Evolutionary conservation across 768 basidiomycete species (phyloP).

Genomic region (Naganishia randhawae): DNA sequence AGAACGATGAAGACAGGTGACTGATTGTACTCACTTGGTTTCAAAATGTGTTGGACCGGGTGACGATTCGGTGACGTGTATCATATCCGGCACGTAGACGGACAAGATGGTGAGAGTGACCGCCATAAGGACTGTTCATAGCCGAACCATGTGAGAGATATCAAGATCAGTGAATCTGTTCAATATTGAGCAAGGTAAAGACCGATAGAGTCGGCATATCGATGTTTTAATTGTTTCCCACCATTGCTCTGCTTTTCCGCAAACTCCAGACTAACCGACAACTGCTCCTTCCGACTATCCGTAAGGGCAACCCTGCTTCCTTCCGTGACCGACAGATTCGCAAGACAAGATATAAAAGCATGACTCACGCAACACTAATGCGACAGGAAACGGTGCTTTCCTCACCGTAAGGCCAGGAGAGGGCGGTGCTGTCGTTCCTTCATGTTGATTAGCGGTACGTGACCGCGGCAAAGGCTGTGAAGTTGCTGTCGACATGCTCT

Average conservation of each 20-base stretch:
- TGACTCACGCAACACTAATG: conserved; percentile 22
- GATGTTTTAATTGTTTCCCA: no score
- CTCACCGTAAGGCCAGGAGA: conserved; percentile 11
- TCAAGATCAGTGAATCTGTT: neutral
- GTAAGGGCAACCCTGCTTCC: no score
- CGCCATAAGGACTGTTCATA: conserved; percentile 35
- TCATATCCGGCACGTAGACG: conserved; percentile 43
- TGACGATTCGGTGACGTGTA: conserved; percentile 36
- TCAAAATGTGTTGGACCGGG: conserved; percentile 46
- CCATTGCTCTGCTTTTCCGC: no score
- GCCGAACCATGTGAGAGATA: neutral
- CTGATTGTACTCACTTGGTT: conserved; percentile 38
- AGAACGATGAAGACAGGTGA: neutral
- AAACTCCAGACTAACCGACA: no score
- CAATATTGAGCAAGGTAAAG: neutral
- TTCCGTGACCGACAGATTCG: neutral
- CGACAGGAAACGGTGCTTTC: conserved; percentile 24
- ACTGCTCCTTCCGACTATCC: no score
- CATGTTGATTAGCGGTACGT: neutral
- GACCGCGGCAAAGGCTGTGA: neutral
- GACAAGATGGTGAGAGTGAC: conserved; percentile 44
- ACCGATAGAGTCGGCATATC: no score
- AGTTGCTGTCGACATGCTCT: neutral
- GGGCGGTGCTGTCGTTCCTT: neutral
- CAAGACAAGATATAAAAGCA: neutral